A percentile compares a stretch with the other conserved stretches of the same genome.
phyloP scores from a whole-genome alignment of 371 early-diverging fungal genomes.

The Syncephalis fuscata region DNA sequence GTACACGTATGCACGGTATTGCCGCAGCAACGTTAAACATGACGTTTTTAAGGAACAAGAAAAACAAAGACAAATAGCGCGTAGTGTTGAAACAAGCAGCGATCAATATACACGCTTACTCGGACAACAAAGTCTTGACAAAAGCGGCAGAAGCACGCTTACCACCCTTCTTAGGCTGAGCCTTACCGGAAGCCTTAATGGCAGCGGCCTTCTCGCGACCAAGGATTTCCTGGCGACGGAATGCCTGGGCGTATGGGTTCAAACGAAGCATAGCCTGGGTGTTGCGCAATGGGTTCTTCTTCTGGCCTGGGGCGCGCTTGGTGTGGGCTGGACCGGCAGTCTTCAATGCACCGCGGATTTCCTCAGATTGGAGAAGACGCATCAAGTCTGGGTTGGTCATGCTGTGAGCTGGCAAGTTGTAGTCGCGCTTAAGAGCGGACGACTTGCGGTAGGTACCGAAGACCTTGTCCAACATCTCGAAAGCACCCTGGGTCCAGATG shows the following conservation, averaged over 20 bases:
- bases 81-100: too few species aligned
- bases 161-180: conserved; percentile 1
- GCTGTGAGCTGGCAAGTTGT: conserved; percentile 77
- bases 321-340: conserved; percentile 60
- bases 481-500: conserved; percentile 98
- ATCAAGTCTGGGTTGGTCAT: conserved; percentile 90
- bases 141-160: not conserved
- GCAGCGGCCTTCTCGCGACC: not conserved
- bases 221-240: conserved; percentile 71
- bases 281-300: conserved; percentile 97
- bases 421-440: conserved; percentile 86
- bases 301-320: conserved; percentile 84
- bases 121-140: too few species aligned
- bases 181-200: not conserved
- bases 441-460: conserved; percentile 80
- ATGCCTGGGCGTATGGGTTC: conserved; percentile 90
- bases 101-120: too few species aligned
- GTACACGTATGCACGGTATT: too few species aligned
- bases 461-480: conserved; percentile 86
- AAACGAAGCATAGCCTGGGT: conserved; percentile 80
- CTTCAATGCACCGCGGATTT: conserved; percentile 91
- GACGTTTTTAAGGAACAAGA: too few species aligned
- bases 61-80: too few species aligned
- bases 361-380: conserved; percentile 95
- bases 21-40: too few species aligned